These are phyloP conservation scores for Colletotrichum limetticola DNA, from an alignment of 2,329 filamentous ascomycete species.

Conservation along the genomic window DNA sequence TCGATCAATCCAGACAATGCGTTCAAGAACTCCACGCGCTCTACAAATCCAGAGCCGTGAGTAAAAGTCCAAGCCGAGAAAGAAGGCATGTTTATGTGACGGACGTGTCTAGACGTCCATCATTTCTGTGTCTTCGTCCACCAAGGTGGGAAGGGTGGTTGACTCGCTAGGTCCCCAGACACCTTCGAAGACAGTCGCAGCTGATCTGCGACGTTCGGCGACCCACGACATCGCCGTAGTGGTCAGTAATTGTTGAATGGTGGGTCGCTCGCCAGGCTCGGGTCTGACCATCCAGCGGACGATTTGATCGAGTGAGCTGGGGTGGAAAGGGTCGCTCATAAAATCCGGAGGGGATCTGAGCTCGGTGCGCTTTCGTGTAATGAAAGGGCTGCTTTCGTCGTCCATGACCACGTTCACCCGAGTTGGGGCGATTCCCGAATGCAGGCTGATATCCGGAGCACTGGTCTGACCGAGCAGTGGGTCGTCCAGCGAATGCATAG, in stretches of 20 bases:
- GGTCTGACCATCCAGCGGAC: slow-evolving; percentile 90
- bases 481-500: slow-evolving; percentile 33
- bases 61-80: slow-evolving; percentile 30
- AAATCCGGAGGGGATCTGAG: slow-evolving; percentile 79
- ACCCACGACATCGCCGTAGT: slow-evolving; percentile 85
- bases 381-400: slow-evolving; percentile 47
- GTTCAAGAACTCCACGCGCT: slow-evolving; percentile 32
- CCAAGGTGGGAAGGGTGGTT: slow-evolving; percentile 47
- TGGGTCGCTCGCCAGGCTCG: slow-evolving; percentile 77
- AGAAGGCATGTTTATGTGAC: slow-evolving; percentile 31
- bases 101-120: slow-evolving; percentile 59
- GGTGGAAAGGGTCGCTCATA: slow-evolving; percentile 82
- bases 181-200: slow-evolving; percentile 95
- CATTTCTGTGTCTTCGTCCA: slow-evolving; percentile 61
- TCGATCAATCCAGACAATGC: slow-evolving; percentile 38
- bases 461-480: slow-evolving; percentile 30
- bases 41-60: slow-evolving; percentile 47
- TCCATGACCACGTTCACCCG: slow-evolving; percentile 40
- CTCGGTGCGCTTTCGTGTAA: slow-evolving; percentile 56
- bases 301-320: slow-evolving; percentile 82
- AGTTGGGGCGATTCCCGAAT: slow-evolving; percentile 49
- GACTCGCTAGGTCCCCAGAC: slow-evolving; percentile 87
- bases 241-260: slow-evolving; percentile 77
- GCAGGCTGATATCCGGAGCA: slow-evolving; percentile 37
- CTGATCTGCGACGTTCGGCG: slow-evolving; percentile 78